These are phyloP conservation scores for Penicillium palitans DNA, from an alignment of 2,329 filamentous ascomycete genomes.

Conservation along the genomic window DNA sequence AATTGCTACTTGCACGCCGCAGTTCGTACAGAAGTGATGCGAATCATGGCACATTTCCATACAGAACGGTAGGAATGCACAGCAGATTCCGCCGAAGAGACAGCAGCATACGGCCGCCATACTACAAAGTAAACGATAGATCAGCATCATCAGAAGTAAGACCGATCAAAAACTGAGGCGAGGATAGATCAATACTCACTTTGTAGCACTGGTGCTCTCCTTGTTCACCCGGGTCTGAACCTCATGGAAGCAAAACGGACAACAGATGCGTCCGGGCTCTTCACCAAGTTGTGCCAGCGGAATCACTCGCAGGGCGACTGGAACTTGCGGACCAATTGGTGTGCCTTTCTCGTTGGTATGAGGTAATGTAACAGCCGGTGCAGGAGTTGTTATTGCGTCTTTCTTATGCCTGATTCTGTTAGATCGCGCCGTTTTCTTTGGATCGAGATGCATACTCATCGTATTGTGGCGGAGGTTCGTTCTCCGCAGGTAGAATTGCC, in stretches of 20 bases:
- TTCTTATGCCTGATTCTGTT: neutral
- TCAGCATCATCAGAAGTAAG: conserved; percentile 1
- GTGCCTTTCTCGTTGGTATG: neutral
- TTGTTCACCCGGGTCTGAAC: conserved; percentile 14
- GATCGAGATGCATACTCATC: neutral
- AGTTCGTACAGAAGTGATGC: conserved; percentile 19
- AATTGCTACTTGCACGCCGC: neutral
- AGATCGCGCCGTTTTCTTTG: neutral
- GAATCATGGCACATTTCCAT: conserved; percentile 21
- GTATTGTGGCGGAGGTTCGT: conserved; percentile 1
- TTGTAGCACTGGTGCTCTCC: conserved; percentile 15
- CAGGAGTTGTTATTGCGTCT: neutral
- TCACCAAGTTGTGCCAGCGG: conserved; percentile 10
- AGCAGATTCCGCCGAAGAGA: conserved; percentile 17
- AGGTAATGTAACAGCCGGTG: neutral
- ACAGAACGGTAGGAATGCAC: conserved; percentile 19
- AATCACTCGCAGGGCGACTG: neutral
- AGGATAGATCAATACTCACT: conserved; percentile 6
- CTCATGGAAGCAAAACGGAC: conserved; percentile 18
- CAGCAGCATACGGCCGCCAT: conserved; percentile 17
- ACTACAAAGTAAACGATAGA: neutral
- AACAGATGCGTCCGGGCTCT: conserved; percentile 11
- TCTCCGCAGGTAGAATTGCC: neutral
- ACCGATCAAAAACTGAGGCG: neutral
- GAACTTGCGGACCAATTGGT: neutral